These are phyloP conservation scores for Huntiella abstrusa DNA, from an alignment of 2,329 filamentous ascomycete species.

Conservation along the genomic window DNA sequence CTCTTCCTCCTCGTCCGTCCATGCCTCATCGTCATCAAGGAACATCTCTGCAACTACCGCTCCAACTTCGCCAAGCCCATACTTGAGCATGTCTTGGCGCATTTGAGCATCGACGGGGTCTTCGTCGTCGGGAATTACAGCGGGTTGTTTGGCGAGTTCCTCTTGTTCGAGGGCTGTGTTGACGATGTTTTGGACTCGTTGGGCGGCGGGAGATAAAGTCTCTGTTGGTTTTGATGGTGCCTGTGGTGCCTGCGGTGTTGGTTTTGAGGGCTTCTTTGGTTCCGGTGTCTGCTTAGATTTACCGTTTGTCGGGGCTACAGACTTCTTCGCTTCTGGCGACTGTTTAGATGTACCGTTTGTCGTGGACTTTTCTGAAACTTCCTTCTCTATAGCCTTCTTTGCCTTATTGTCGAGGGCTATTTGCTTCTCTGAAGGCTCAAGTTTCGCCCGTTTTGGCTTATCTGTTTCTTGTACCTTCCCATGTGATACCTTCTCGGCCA, in stretches of 20 bases:
- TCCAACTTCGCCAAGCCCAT: conserved; percentile 73
- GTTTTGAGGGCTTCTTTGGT: conserved; percentile 16
- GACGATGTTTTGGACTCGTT: conserved; percentile 37
- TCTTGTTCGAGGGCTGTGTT: conserved; percentile 36
- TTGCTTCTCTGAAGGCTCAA: neutral
- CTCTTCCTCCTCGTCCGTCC: conserved; percentile 30
- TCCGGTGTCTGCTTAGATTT: conserved; percentile 16
- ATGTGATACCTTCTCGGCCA: neutral
- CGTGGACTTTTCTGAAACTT: neutral
- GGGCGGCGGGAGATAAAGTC: conserved; percentile 19
- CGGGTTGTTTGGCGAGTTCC: conserved; percentile 22
- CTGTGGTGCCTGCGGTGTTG: conserved; percentile 16
- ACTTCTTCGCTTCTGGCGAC: conserved; percentile 37
- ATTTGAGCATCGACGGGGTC: conserved; percentile 61
- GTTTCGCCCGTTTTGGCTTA: neutral
- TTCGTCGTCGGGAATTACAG: conserved; percentile 53
- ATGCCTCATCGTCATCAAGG: conserved; percentile 32
- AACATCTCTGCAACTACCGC: conserved; percentile 86
- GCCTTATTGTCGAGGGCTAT: neutral
- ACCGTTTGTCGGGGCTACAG: conserved; percentile 14
- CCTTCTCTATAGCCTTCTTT: neutral
- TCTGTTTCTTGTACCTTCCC: neutral
- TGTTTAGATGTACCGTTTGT: conserved; percentile 8
- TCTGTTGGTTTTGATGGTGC: conserved; percentile 33
- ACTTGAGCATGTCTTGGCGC: conserved; percentile 76